These are phyloP conservation scores for Cladosporium sp. DNA, from an alignment of 2,329 filamentous ascomycete species.

Conservation along the genomic window DNA sequence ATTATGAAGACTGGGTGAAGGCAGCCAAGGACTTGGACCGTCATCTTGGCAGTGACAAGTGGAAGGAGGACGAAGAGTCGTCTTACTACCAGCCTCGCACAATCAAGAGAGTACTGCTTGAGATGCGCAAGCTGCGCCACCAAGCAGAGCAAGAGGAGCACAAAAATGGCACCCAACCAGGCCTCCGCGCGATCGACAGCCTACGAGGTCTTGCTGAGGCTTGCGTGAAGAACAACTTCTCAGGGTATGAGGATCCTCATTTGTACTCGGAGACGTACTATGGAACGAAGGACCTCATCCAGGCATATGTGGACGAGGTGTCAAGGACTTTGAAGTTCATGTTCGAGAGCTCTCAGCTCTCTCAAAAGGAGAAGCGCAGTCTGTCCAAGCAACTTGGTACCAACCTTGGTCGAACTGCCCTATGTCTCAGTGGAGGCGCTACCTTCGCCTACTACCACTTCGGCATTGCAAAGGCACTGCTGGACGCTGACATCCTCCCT, in stretches of 20 bases:
- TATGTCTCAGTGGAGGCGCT: slow-evolving; percentile 91
- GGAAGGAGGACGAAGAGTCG: slow-evolving; percentile 74
- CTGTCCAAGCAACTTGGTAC: slow-evolving; percentile 87
- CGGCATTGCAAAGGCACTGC: slow-evolving; percentile 83
- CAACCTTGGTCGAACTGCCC: slow-evolving; percentile 88
- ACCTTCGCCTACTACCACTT: slow-evolving; percentile 97
- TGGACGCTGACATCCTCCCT: slow-evolving; percentile 83
- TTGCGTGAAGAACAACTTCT: slow-evolving; percentile 97
- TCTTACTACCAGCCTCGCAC: slow-evolving; percentile 88
- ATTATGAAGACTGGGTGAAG: slow-evolving; percentile 80
- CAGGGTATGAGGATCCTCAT: slow-evolving; percentile 87
- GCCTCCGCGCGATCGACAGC: slow-evolving; percentile 63
- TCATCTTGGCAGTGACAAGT: slow-evolving; percentile 76
- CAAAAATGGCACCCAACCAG: slow-evolving; percentile 41
- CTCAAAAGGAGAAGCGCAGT: slow-evolving; percentile 71
- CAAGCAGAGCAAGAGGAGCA: slow-evolving; percentile 58
- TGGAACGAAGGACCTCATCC: slow-evolving; percentile 92
- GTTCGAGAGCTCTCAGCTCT: slow-evolving; percentile 66
- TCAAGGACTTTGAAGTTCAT: slow-evolving; percentile 70
- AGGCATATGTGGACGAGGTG: slow-evolving; percentile 85
- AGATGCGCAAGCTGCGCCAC: slow-evolving; percentile 66
- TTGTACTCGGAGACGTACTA: slow-evolving; percentile 98
- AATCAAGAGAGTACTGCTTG: slow-evolving; percentile 72
- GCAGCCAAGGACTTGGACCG: slow-evolving; percentile 78
- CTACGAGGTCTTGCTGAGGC: slow-evolving; percentile 78